Percentiles rank a stretch among this genome's conserved stretches.
Evolutionary conservation across 805 yeast genomes (phyloP).

Genomic region (Cyberlindnera nakhonratchasimensis): DNA sequence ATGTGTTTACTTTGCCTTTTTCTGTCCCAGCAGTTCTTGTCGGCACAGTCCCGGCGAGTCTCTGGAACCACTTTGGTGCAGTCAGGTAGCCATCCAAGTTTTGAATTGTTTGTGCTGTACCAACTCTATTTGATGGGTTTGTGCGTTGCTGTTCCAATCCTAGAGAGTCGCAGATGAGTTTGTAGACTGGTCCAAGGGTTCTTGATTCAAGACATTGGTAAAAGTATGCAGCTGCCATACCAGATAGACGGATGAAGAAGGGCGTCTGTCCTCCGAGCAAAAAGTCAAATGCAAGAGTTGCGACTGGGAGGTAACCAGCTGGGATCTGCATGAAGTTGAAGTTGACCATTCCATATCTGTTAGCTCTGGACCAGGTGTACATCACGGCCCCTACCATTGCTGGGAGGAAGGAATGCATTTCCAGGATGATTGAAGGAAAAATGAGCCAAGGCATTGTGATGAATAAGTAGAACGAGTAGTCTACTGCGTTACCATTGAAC

Average conservation of each 20-base stretch:
- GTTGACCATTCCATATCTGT: slow-evolving; percentile 47
- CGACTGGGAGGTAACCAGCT: slow-evolving; percentile 55
- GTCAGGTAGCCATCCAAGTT: slow-evolving; percentile 49
- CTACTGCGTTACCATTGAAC: slow-evolving; percentile 47
- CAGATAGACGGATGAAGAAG: slow-evolving; percentile 42
- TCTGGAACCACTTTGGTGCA: slow-evolving; percentile 49
- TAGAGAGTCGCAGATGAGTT: slow-evolving; percentile 24
- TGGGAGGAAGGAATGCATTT: slow-evolving; percentile 28
- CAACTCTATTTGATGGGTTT: slow-evolving; percentile 30
- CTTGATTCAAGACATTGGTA: slow-evolving; percentile 59
- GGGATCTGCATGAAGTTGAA: slow-evolving; percentile 54
- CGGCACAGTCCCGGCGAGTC: slow-evolving; percentile 24
- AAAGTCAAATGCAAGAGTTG: slow-evolving; percentile 40
- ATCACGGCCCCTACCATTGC: slow-evolving; percentile 52
- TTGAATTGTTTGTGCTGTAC: slow-evolving; percentile 29
- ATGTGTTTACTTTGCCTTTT: slow-evolving; percentile 10
- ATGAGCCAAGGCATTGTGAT: slow-evolving; percentile 46
- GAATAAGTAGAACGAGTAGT: slow-evolving; percentile 52
- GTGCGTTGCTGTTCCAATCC: slow-evolving; percentile 23
- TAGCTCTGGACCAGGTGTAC: slow-evolving; percentile 56
- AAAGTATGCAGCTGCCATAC: slow-evolving; percentile 52
- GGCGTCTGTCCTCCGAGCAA: slow-evolving; percentile 41
- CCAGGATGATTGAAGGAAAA: slow-evolving; percentile 32
- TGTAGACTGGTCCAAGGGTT: slow-evolving; percentile 42
- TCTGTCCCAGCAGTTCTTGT: not conserved